Evolutionary conservation across 805 yeast species (phyloP), one percentile per base, ranked within the genome.

Genomic region (Teunomyces tritomae): DNA sequence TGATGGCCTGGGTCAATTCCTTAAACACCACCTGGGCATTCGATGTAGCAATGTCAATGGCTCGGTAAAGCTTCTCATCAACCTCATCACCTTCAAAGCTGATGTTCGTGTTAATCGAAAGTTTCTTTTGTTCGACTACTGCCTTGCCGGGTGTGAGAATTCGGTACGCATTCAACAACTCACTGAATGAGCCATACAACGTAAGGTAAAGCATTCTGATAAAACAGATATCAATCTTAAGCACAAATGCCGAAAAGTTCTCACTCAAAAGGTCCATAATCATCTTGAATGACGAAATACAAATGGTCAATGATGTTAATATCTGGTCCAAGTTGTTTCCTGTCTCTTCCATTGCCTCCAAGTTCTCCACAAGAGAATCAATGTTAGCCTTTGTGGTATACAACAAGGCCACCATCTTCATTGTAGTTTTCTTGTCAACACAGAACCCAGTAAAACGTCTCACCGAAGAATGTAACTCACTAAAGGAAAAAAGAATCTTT

Each of bases 11-110:
- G 28, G 84, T 87, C 45, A 89, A 67, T 57, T 87, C 92, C 27
- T 84, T 77, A 56, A 86, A 84, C 2, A 89, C 96, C n/a, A 79
- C 79, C 56, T 82, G 87, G 1, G 96, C 91, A 46, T 86, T 78
- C 11, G 74, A 62, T 2, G 87, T 78, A 1, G 91, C 89, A 13
- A 74, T 71, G 27, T 74, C 78, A 36, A 88, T 73, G 14, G 87
- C 79, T 29, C 79, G 80, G 56, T 85, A 85, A 44, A 88, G 67
- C 55, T 82, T 84, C 37, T 78, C 81, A 59, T 88, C 96, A 27
- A 82, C 77, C 28, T 80, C 85, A 11, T 74, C 73, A 26, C 67
- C 69, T 39, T 68, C 74, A 41, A 47, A 47, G 37, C 51, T 43
- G 2, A 49, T 28, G 24, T 52, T 52, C 2, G 68, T 59, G 43